phyloP scores from a whole-genome alignment of 1,139 yeast species.

The Debaryomyces fabryi region DNA sequence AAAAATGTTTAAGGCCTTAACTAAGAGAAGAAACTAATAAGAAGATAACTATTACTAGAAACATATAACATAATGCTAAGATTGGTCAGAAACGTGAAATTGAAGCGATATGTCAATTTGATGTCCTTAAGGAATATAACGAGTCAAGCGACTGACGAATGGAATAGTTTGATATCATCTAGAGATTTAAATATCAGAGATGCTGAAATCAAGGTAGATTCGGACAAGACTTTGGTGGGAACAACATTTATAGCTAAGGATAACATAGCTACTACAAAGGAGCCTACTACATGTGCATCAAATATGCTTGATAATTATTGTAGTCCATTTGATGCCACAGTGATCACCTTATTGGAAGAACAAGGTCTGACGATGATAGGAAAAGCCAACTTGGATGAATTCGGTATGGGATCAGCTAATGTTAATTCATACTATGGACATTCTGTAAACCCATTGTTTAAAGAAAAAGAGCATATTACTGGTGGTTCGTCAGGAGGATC shows the following conservation, averaged over 20 bases:
- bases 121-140: not conserved
- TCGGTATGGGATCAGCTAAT: constrained; percentile 90
- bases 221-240: constrained; percentile 5
- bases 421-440: constrained; percentile 65
- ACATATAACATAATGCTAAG: not conserved
- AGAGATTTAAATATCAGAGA: not conserved
- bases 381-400: constrained; percentile 94
- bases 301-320: constrained; percentile 55
- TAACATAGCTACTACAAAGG: constrained; percentile 66
- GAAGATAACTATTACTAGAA: not conserved
- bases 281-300: constrained; percentile 80
- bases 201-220: not conserved
- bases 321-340: constrained; percentile 86
- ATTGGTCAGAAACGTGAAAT: not conserved
- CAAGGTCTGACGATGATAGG: constrained; percentile 66
- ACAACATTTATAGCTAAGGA: constrained; percentile 54
- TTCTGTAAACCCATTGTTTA: constrained; percentile 64
- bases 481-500: constrained; percentile 98
- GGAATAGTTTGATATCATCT: constrained; percentile 10
- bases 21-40: not conserved
- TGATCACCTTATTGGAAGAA: constrained; percentile 51
- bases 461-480: constrained; percentile 44
- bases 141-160: not conserved
- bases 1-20: not conserved
- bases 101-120: not conserved